Conservation (phyloP, 2,329 filamentous ascomycete species). For the Curvularia lunata region DNA sequence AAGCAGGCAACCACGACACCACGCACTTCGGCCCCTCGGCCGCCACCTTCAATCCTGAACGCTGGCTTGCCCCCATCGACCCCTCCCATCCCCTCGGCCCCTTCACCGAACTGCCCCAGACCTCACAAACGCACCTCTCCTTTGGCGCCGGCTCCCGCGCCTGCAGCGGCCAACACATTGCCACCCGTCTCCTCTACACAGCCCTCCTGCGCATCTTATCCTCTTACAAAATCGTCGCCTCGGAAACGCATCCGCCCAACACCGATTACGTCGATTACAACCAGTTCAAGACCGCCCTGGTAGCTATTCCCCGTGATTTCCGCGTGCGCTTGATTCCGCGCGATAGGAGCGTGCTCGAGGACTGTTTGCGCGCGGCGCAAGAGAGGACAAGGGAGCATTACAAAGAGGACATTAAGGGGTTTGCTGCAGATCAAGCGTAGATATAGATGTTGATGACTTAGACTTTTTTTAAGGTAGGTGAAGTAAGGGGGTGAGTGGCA, state of each 20-base stretch:
- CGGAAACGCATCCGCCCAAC: conserved; percentile 59
- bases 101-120: conserved; percentile 32
- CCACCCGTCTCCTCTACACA: conserved; percentile 57
- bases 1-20: conserved; percentile 61
- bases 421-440: background rate
- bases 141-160: conserved; percentile 61
- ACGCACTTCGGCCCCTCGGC: conserved; percentile 59
- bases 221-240: conserved; percentile 58
- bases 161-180: conserved; percentile 60
- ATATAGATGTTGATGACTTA: background rate
- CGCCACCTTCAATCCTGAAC: conserved; percentile 56
- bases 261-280: conserved; percentile 69
- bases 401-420: background rate
- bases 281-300: conserved; percentile 64
- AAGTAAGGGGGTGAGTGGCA: background rate
- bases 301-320: conserved; percentile 66
- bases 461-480: background rate
- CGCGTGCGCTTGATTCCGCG: conserved; percentile 62
- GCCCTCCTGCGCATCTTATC: conserved; percentile 59
- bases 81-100: background rate
- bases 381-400: background rate
- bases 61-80: conserved; percentile 50
- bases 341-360: background rate
- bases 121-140: conserved; percentile 50
- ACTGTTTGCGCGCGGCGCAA: background rate